Percentiles rank a stretch among this genome's conserved stretches.
Evolutionary conservation across 1,284 basidiomycete species (phyloP).

Genomic region (Rhodotorula sp.): DNA sequence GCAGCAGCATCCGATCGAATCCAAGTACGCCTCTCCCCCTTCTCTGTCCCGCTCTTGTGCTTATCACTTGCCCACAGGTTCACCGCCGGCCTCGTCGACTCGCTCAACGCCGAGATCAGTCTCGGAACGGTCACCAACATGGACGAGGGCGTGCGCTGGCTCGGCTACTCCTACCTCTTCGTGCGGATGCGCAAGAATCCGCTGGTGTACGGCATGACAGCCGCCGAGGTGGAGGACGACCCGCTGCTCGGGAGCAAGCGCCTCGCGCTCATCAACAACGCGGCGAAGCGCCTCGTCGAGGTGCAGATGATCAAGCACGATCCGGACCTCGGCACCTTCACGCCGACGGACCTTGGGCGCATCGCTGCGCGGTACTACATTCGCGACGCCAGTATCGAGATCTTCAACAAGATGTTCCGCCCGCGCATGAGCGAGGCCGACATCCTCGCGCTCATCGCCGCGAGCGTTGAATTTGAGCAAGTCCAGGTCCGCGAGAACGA

Average conservation of each 20-base stretch:
- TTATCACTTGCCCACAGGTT: slow-evolving; percentile 61
- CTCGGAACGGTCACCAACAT: slow-evolving; percentile 90
- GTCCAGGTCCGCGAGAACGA: slow-evolving; percentile 92
- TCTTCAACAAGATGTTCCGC: slow-evolving; percentile 81
- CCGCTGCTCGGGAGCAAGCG: slow-evolving; percentile 75
- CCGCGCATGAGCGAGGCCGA: slow-evolving; percentile 92
- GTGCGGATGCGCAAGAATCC: slow-evolving; percentile 95
- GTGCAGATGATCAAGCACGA: slow-evolving; percentile 85
- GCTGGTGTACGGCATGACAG: slow-evolving; percentile 82
- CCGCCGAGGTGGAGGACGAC: slow-evolving; percentile 73
- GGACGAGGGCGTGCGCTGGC: slow-evolving; percentile 88
- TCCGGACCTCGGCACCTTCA: slow-evolving; percentile 63
- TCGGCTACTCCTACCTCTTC: slow-evolving; percentile 96
- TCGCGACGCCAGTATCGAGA: slow-evolving; percentile 79
- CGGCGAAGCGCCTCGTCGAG: slow-evolving; percentile 71
- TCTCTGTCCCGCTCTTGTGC: background rate
- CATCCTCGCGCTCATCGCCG: slow-evolving; percentile 79
- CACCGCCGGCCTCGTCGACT: slow-evolving; percentile 80
- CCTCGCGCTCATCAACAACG: slow-evolving; percentile 67
- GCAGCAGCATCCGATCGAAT: slow-evolving; percentile 87
- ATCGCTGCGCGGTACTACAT: slow-evolving; percentile 98
- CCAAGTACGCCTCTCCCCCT: slow-evolving; percentile 63
- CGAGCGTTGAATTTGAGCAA: slow-evolving; percentile 96
- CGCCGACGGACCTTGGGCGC: slow-evolving; percentile 82
- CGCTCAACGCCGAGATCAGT: slow-evolving; percentile 93